Percentiles rank a stretch among this genome's conserved stretches.
phyloP scores from a whole-genome alignment of 2,329 filamentous ascomycete species.

The Trichoderma atrobrunneum region DNA sequence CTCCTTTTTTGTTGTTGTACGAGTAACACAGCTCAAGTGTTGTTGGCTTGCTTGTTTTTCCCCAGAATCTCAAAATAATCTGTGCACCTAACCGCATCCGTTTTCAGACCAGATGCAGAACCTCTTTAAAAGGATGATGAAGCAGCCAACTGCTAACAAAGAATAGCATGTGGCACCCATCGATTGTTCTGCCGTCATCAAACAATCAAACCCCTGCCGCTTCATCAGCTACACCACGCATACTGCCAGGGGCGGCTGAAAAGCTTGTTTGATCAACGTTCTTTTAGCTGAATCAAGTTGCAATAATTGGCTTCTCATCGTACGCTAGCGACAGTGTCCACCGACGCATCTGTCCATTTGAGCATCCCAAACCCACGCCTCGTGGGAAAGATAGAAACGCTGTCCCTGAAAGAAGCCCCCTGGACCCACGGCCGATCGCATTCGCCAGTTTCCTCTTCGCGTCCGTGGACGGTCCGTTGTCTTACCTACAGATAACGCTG shows the following conservation, averaged over 20 bases:
- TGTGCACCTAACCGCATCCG: background rate
- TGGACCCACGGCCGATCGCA: conserved; percentile 17
- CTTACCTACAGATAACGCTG: background rate
- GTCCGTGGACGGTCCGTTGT: background rate
- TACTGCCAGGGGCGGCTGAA: background rate
- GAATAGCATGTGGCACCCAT: background rate
- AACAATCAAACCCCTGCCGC: background rate
- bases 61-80: background rate
- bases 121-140: background rate
- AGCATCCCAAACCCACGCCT: background rate
- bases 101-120: background rate
- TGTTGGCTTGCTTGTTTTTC: background rate
- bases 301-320: background rate
- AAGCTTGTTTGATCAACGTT: conserved; percentile 13
- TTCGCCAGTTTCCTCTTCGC: background rate
- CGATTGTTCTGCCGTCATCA: background rate
- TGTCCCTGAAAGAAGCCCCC: conserved; percentile 1
- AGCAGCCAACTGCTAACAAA: background rate
- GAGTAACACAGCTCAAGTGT: background rate
- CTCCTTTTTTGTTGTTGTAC: background rate
- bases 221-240: background rate
- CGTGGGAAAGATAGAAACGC: background rate
- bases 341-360: background rate
- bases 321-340: background rate
- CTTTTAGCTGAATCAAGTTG: background rate